Percentiles rank a stretch among this genome's conserved stretches.
phyloP scores from a whole-genome alignment of 768 basidiomycete species.

The Pleurotus tuoliensis region DNA sequence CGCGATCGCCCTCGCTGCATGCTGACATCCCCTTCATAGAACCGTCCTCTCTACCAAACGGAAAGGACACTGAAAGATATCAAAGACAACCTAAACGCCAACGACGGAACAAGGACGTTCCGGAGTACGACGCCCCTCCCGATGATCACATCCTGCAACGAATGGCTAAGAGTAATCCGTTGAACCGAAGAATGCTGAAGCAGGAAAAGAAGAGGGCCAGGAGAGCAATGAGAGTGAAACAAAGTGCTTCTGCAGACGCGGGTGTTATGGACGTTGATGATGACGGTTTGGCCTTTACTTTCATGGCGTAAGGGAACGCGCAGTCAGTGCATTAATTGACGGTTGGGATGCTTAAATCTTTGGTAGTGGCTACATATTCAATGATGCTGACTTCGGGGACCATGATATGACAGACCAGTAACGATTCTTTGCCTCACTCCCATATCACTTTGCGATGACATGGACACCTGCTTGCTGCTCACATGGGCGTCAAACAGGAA shows the following conservation, averaged over 20 bases:
- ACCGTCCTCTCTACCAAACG: conserved; percentile 13
- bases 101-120: conserved; percentile 51
- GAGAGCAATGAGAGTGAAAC: conserved; percentile 40
- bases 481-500: no score
- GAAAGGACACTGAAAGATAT: conserved; percentile 13
- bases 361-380: no score
- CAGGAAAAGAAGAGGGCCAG: conserved; percentile 60
- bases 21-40: conserved; percentile 10
- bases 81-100: conserved; percentile 56
- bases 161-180: conserved; percentile 55
- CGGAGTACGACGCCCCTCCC: conserved; percentile 47
- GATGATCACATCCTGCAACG: conserved; percentile 39
- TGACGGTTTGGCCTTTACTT: conserved; percentile 42
- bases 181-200: conserved; percentile 58
- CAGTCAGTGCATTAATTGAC: no score
- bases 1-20: conserved; percentile 28
- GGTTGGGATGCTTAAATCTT: no score
- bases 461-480: no score
- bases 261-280: conserved; percentile 44
- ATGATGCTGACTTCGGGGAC: no score
- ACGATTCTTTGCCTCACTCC: no score
- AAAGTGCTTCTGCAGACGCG: conserved; percentile 4
- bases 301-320: conserved; percentile 30
- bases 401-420: no score
- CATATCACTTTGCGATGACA: no score